Base-by-base conservation (phyloP, 2,329 filamentous ascomycete species). In the Pleoardoris graminearum region DNA sequence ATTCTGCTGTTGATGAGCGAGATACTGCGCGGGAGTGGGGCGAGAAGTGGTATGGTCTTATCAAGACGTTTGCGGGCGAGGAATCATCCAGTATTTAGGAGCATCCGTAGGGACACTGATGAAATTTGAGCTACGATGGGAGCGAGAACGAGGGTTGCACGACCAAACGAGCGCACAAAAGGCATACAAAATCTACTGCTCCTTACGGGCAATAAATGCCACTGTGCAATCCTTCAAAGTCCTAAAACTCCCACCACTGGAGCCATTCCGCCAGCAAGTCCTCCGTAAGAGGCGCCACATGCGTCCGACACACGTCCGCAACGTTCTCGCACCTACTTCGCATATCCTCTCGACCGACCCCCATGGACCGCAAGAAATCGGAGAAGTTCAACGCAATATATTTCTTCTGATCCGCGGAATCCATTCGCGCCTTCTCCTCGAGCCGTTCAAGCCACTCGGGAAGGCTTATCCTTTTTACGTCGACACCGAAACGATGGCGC, bases 271-370 rank as follows among this genome's bases (percentile, higher is more conserved):
- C 51, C 37, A 57, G 35, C 42, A 51, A 10, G 17, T 54, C 43
- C 29, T 41, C 23, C 8, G 12, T 50, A 19, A 57, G 48, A 6
- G 27, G 36, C 7, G 8, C 30, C 3, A 52, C 21, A 17, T 48
- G n/a, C n/a, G n/a, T 30, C 30, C 41, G 39, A 14, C 21, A 37
- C 22, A 53, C 29, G 4, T 39, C 47, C 27, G 12, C 27, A 7
- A 16, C 27, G 7, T 50, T 42, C 3, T 35, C 32, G 33, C 3
- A n/a, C 23, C 16, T 36, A 27, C 23, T 39, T 16, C 14, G 11
- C 50, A 53, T 53, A 23, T 51, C 22, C 32, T 58, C 56, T 33
- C 39, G 55, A 16, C 56, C 53, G 8, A 51, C 39, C 2, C 48
- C 48, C 23, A 56, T 8, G 10, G 50, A 41, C 33, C 37, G 33